A percentile compares a stretch with the other conserved stretches of the same genome.
Conservation (phyloP, 257 asterid species). For the Rehmannia glutinosa region DNA sequence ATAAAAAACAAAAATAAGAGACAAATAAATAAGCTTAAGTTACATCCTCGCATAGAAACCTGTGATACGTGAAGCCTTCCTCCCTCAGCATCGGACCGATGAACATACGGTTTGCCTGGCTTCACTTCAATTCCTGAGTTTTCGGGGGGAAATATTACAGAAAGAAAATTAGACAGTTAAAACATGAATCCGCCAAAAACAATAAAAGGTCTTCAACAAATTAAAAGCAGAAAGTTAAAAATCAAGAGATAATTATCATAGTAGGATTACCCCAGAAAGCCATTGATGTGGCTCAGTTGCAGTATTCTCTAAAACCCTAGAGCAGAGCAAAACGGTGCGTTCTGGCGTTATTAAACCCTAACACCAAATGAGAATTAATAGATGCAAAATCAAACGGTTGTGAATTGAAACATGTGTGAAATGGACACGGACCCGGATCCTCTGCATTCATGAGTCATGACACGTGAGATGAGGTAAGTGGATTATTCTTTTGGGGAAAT, state of each 20-base stretch:
- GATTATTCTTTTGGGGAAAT: no score
- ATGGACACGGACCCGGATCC: no score
- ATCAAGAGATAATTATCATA: neutral
- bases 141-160: neutral
- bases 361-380: neutral
- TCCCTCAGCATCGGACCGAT: conserved; percentile 30
- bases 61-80: conserved; percentile 88
- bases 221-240: neutral
- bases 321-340: neutral
- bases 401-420: no score
- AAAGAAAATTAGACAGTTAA: neutral
- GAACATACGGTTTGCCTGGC: conserved; percentile 61
- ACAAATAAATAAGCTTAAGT: neutral
- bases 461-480: neutral
- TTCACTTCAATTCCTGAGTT: conserved; percentile 70
- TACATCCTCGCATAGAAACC: conserved; percentile 36
- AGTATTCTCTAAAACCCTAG: conserved; percentile 30
- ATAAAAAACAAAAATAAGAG: neutral
- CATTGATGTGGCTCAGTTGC: conserved; percentile 31
- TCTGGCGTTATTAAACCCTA: conserved; percentile 29
- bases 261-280: conserved; percentile 45
- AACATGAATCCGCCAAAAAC: neutral
- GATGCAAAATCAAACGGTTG: neutral
- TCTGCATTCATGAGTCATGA: neutral
- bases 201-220: neutral